Percentiles rank a stretch among this genome's conserved stretches.
phyloP scores from a whole-genome alignment of 164 flowering plant species.

The Vitis riparia region DNA sequence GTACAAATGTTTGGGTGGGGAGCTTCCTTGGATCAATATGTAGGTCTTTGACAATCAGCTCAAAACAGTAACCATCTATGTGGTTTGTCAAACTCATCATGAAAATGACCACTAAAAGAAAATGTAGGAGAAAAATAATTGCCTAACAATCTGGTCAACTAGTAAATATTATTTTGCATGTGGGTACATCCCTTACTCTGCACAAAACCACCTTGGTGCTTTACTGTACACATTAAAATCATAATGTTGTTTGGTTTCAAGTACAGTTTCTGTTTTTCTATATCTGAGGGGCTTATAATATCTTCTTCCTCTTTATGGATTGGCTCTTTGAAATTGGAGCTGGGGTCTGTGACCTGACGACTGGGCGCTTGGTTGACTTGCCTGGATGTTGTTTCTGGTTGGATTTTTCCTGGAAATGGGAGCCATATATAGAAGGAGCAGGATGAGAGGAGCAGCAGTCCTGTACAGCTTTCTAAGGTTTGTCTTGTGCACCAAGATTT shows the following conservation, averaged over 20 bases:
- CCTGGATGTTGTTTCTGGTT: conserved; percentile 54
- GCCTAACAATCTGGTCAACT: too few species aligned
- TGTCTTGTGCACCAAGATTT: not conserved
- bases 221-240: too few species aligned
- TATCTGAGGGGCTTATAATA: conserved; percentile 60
- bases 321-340: conserved; percentile 98
- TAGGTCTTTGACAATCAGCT: too few species aligned
- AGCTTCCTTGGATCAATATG: too few species aligned
- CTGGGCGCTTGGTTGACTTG: conserved; percentile 59
- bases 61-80: too few species aligned
- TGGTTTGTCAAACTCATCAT: too few species aligned
- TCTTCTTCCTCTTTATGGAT: conserved; percentile 69
- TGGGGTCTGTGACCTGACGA: conserved; percentile 80
- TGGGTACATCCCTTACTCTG: too few species aligned
- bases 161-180: too few species aligned
- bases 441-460: conserved; percentile 66
- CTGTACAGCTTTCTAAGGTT: conserved; percentile 98
- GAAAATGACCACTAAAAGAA: too few species aligned
- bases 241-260: not conserved
- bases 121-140: too few species aligned
- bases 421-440: conserved; percentile 76
- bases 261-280: not conserved
- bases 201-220: too few species aligned
- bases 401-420: conserved; percentile 73
- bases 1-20: too few species aligned